A percentile compares a stretch with the other conserved stretches of the same genome.
Conservation (phyloP, 495 filamentous ascomycete species). For the Neurospora africana region DNA sequence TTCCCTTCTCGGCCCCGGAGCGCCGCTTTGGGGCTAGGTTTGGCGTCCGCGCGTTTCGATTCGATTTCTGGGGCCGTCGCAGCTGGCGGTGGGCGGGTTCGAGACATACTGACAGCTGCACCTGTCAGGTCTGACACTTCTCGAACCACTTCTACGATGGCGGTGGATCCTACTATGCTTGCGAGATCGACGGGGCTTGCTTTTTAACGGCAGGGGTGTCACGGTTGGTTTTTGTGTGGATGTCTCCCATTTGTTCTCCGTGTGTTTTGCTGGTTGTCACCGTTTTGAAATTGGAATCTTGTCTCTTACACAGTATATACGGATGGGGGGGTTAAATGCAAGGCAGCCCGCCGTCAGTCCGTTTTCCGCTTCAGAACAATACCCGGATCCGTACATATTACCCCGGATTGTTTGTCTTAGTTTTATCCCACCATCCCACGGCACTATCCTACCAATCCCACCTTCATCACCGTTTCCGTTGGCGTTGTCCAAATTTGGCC, state of each 20-base stretch:
- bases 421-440: background rate
- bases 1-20: background rate
- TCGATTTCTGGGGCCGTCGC: background rate
- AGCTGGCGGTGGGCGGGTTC: background rate
- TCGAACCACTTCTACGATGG: background rate
- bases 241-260: background rate
- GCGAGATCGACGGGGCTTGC: background rate
- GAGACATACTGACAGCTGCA: background rate
- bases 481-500: background rate
- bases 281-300: background rate
- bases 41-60: background rate
- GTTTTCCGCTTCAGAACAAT: background rate
- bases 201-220: background rate
- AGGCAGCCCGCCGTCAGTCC: background rate
- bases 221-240: background rate
- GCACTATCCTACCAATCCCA: background rate
- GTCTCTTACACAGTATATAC: no score
- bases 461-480: background rate
- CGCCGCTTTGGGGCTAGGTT: background rate
- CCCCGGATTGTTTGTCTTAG: background rate
- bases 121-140: background rate
- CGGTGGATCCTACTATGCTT: background rate
- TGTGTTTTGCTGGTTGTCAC: background rate
- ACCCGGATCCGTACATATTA: background rate
- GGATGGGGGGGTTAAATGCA: background rate